Evolutionary conservation across 2,329 filamentous ascomycete species (phyloP).

Genomic region (Neonectria hederae): DNA sequence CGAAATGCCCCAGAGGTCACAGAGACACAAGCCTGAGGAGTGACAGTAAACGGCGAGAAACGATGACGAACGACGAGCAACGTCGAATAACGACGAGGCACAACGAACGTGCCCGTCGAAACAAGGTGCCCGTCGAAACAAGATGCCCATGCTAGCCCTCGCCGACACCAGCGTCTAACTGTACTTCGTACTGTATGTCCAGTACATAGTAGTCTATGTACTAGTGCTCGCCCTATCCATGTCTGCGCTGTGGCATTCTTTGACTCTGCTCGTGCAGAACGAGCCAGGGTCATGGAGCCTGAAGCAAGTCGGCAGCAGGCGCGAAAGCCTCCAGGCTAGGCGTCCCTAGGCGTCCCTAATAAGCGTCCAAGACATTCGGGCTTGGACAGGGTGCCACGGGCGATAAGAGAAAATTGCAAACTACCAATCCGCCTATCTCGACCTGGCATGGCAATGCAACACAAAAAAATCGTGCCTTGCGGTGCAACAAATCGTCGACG

Average conservation of each 20-base stretch:
- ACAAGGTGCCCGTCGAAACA: background rate
- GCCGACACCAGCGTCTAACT: background rate
- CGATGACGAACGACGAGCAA: background rate
- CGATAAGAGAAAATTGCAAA: background rate
- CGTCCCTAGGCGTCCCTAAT: background rate
- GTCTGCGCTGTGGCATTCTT: background rate
- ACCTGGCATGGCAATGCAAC: conserved; percentile 3
- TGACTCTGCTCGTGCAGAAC: background rate
- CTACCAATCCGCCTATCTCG: background rate
- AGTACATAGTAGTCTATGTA: background rate
- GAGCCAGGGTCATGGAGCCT: background rate
- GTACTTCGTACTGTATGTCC: background rate
- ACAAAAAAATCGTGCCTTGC: background rate
- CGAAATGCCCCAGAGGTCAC: background rate
- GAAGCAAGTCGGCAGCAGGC: background rate
- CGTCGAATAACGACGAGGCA: background rate
- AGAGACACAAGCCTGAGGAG: background rate
- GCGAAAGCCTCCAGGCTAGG: background rate
- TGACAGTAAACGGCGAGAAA: background rate
- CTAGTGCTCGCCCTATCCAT: background rate
- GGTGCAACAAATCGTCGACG: background rate
- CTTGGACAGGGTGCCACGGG: background rate
- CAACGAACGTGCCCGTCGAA: background rate
- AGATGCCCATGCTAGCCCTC: background rate
- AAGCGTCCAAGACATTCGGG: conserved; percentile 8